Evolutionary conservation across 306 rosid species (phyloP).

Genomic region (Inga oerstediana): DNA sequence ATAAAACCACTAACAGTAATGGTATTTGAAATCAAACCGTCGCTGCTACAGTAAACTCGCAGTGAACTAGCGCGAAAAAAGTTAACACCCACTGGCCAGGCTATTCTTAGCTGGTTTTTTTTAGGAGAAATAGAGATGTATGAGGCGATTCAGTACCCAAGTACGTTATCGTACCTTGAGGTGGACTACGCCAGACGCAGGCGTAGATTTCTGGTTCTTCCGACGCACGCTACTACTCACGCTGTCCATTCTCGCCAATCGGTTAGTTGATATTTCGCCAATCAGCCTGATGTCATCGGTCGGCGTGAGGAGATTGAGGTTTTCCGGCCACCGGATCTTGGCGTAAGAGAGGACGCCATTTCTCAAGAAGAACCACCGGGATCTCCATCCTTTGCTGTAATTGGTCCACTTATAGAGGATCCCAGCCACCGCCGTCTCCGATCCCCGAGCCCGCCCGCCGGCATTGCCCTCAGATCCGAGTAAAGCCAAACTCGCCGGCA

Average conservation of each 20-base stretch:
- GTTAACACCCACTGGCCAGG: slow-evolving; percentile 21
- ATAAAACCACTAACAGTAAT: background rate
- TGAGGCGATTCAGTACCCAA: background rate
- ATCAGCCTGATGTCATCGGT: slow-evolving; percentile 65
- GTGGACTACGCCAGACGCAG: slow-evolving; percentile 71
- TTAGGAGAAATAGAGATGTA: background rate
- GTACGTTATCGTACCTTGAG: slow-evolving; percentile 65
- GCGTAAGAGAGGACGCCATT: slow-evolving; percentile 91
- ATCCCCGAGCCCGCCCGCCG: slow-evolving; percentile 44
- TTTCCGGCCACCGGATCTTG: slow-evolving; percentile 77
- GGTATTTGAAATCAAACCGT: slow-evolving; percentile 18
- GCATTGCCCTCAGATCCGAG: slow-evolving; percentile 71
- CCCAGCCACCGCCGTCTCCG: slow-evolving; percentile 81
- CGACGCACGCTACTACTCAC: slow-evolving; percentile 39
- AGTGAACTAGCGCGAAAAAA: slow-evolving; percentile 45
- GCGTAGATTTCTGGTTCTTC: slow-evolving; percentile 60
- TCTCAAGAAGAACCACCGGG: slow-evolving; percentile 87
- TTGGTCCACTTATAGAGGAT: slow-evolving; percentile 94
- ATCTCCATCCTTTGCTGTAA: slow-evolving; percentile 99
- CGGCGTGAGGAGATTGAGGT: slow-evolving; percentile 61
- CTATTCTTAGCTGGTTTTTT: background rate
- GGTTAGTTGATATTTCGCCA: slow-evolving; percentile 73
- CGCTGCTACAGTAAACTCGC: slow-evolving; percentile 41
- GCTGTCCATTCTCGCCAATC: slow-evolving; percentile 58
- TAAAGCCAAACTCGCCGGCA: slow-evolving; percentile 60